phyloP scores from a whole-genome alignment of 148 eudicot genomes.

The Fagopyrum esculentum region DNA sequence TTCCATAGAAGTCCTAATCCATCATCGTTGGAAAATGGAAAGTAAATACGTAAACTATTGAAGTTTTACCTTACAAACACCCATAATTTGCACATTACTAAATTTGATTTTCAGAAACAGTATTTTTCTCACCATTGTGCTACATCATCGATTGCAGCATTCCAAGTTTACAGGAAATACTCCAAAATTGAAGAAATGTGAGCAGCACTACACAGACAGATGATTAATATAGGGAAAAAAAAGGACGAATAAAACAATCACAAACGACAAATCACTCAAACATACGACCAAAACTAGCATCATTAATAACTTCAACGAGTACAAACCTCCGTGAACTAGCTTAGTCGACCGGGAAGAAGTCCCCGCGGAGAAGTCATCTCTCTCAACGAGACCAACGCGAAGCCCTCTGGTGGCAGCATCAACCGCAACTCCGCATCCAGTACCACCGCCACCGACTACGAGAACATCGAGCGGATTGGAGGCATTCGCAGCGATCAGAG shows the following conservation, averaged over 20 bases:
- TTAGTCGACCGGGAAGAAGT: constrained; percentile 93
- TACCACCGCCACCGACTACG: constrained; percentile 81
- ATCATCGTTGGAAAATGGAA: too few relatives aligned
- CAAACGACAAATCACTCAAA: background rate
- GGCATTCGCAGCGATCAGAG: constrained; percentile 39
- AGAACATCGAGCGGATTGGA: constrained; percentile 71
- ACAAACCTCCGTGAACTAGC: constrained; percentile 85
- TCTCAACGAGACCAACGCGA: constrained; percentile 83
- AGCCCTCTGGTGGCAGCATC: constrained; percentile 86
- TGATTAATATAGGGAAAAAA: background rate
- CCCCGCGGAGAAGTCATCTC: constrained; percentile 90
- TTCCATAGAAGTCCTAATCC: too few relatives aligned
- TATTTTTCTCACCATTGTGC: background rate
- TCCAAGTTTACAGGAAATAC: background rate
- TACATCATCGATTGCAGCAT: background rate
- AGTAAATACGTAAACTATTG: too few relatives aligned
- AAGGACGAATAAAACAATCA: background rate
- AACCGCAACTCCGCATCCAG: constrained; percentile 88
- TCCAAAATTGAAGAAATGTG: background rate
- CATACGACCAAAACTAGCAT: background rate
- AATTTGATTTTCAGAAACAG: background rate
- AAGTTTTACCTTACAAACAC: too few relatives aligned
- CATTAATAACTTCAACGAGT: background rate
- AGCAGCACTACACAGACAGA: background rate
- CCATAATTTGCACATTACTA: too few relatives aligned